Conservation (phyloP, 495 filamentous ascomycete species). For the Penicillium turbatum region DNA sequence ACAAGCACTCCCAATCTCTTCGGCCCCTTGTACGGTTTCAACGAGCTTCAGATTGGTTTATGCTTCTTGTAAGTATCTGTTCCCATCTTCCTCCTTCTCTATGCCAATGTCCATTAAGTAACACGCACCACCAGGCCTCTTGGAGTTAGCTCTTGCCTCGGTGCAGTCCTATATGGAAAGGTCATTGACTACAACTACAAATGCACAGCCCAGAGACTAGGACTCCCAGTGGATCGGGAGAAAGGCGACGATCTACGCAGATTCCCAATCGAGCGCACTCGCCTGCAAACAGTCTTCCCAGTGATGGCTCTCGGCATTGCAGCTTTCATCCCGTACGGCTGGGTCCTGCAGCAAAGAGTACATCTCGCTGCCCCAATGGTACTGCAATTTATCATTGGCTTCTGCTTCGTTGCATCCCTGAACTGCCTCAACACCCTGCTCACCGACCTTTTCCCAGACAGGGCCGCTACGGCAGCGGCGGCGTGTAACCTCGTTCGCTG, state of each 20-base stretch:
- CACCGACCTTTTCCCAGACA: conserved; percentile 57
- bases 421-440: conserved; percentile 43
- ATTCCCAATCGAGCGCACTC: conserved; percentile 58
- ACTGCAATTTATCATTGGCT: conserved; percentile 52
- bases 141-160: conserved; percentile 39
- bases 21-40: conserved; percentile 57
- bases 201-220: conserved; percentile 43
- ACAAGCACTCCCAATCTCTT: conserved; percentile 58
- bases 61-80: conserved; percentile 36
- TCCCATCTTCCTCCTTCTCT: neutral
- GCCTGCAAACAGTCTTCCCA: conserved; percentile 48
- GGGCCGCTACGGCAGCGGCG: conserved; percentile 56
- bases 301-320: conserved; percentile 37
- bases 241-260: conserved; percentile 45
- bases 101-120: neutral
- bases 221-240: conserved; percentile 45
- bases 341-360: conserved; percentile 47
- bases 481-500: conserved; percentile 65
- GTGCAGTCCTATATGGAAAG: conserved; percentile 52
- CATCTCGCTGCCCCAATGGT: conserved; percentile 50
- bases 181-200: conserved; percentile 55
- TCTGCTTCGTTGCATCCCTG: conserved; percentile 48
- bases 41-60: conserved; percentile 61
- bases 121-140: conserved; percentile 41
- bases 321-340: conserved; percentile 51